phyloP scores from a whole-genome alignment of 2,329 filamentous ascomycete species.

The Xylariaceae sp. region DNA sequence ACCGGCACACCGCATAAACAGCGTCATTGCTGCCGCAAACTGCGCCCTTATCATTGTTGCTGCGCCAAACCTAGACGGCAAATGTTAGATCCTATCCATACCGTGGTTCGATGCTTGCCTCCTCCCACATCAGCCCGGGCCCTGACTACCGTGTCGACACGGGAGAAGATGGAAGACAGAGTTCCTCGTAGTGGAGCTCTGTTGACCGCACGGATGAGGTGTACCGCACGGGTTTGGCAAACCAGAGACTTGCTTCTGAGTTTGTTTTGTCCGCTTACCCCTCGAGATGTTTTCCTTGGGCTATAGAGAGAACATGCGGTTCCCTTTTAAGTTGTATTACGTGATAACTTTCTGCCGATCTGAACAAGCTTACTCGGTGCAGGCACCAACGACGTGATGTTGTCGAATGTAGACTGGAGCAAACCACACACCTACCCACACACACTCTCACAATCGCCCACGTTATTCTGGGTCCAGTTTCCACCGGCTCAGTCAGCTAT shows the following conservation, averaged over 20 bases:
- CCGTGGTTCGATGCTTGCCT: no score
- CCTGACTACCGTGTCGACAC: no score
- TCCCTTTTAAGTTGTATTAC: background rate
- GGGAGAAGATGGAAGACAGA: background rate
- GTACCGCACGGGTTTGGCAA: background rate
- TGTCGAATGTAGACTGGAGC: no score
- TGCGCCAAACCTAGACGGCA: no score
- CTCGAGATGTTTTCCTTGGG: background rate
- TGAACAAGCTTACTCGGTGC: background rate
- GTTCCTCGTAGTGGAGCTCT: background rate
- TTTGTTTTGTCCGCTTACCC: background rate
- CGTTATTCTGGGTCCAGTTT: no score
- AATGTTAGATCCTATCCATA: no score
- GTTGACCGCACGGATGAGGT: background rate
- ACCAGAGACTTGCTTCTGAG: background rate
- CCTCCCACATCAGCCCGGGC: no score
- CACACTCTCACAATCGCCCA: no score
- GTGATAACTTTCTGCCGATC: background rate
- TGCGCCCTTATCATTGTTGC: background rate
- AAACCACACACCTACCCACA: no score
- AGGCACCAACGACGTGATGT: no score
- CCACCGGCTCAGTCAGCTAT: no score
- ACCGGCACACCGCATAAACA: slow-evolving; percentile 6
- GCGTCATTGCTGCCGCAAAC: background rate
- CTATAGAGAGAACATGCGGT: background rate